Conservation (phyloP, 345 rosid species). For the Raphanus sativus region DNA sequence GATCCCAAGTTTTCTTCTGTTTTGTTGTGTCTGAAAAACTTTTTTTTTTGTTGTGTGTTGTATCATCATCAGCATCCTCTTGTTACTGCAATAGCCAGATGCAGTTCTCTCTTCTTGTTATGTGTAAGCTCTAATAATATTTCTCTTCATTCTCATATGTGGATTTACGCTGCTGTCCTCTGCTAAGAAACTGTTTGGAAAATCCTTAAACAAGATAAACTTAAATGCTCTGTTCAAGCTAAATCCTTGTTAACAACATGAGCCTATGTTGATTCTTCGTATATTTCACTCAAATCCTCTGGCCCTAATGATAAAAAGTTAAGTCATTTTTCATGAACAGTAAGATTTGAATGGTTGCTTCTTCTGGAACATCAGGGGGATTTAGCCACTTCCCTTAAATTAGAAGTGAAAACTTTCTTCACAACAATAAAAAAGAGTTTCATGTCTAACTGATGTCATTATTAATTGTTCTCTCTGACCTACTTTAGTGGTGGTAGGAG, state of each 20-base stretch:
- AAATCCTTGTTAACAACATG: conserved; percentile 5
- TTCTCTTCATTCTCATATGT: neutral
- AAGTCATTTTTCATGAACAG: conserved; percentile 68
- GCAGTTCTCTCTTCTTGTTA: conserved; percentile 1
- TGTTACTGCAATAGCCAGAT: conserved; percentile 18
- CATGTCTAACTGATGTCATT: conserved; percentile 20
- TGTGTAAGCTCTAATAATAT: conserved; percentile 24
- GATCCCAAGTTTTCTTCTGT: conserved; percentile 15
- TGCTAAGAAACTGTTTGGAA: neutral
- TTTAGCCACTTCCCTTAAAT: conserved; percentile 37
- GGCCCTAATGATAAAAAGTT: conserved; percentile 41
- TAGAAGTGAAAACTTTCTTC: conserved; percentile 35
- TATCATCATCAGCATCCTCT: conserved; percentile 20
- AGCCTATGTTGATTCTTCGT: conserved; percentile 14
- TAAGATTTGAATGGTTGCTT: conserved; percentile 35
- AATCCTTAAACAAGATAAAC: neutral
- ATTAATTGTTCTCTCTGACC: conserved; percentile 33
- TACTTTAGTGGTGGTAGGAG: conserved; percentile 32
- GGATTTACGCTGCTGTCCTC: neutral
- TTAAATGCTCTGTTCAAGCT: neutral
- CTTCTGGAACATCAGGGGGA: conserved; percentile 34
- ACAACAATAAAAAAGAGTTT: conserved; percentile 9
- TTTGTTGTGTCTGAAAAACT: conserved; percentile 12
- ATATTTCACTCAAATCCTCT: conserved; percentile 41
- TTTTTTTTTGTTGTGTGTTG: conserved; percentile 3